A percentile compares a stretch with the other conserved stretches of the same genome.
phyloP scores from a whole-genome alignment of 2,329 filamentous ascomycete species.

The Bipolaris zeicola region DNA sequence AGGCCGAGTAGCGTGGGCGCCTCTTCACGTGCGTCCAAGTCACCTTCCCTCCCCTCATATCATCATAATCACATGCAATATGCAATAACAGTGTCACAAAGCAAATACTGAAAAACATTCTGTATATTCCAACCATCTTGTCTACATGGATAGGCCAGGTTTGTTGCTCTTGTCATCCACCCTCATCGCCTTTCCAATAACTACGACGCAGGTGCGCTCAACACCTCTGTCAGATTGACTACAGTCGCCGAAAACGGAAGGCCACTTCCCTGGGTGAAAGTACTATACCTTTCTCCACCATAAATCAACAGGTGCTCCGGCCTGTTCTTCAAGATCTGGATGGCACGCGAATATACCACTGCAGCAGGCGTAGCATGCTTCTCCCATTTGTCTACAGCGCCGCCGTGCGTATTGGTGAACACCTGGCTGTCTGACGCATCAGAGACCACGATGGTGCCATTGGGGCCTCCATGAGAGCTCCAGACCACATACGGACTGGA shows the following conservation, averaged over 20 bases:
- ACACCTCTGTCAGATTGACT: constrained; percentile 8
- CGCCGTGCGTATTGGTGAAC: constrained; percentile 24
- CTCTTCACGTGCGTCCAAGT: constrained; percentile 10
- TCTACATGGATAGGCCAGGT: not conserved
- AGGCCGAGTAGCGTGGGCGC: constrained; percentile 8
- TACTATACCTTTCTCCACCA: constrained; percentile 26
- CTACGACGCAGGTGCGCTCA: constrained; percentile 4
- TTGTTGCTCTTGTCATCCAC: not conserved
- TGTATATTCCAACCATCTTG: not conserved
- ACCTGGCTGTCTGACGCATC: constrained; percentile 25
- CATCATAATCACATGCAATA: not conserved
- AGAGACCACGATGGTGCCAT: constrained; percentile 28
- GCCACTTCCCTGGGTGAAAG: constrained; percentile 10
- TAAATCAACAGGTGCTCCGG: constrained; percentile 25
- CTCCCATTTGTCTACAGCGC: constrained; percentile 26
- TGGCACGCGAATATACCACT: constrained; percentile 23
- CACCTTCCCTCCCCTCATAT: too few relatives aligned
- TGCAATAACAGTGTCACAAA: not conserved
- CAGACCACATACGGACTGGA: constrained; percentile 29
- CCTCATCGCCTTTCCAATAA: not conserved
- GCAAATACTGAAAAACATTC: too few relatives aligned
- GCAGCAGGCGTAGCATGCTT: constrained; percentile 27
- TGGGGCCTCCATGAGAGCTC: constrained; percentile 28
- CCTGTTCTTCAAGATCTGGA: constrained; percentile 24
- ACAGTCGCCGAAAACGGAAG: constrained; percentile 25